These are phyloP conservation scores for Niveomyces coronatus DNA, from an alignment of 2,329 filamentous ascomycete species.

Conservation along the genomic window DNA sequence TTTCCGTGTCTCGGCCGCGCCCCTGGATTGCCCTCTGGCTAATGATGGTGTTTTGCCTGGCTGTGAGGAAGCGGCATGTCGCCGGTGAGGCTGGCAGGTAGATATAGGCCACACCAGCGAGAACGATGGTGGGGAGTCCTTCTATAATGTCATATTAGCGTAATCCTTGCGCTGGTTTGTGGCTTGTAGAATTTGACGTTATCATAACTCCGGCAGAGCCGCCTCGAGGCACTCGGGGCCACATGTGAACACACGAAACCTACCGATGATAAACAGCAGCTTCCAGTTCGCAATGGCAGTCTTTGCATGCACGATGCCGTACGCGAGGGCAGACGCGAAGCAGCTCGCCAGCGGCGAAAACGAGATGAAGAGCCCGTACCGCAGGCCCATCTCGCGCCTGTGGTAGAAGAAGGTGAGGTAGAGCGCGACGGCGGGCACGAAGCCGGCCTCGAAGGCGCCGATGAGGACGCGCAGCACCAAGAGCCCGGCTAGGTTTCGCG, in stretches of 20 bases:
- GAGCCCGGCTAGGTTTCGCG: slow-evolving; percentile 9
- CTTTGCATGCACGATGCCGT: slow-evolving; percentile 50
- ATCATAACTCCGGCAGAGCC: too few relatives aligned
- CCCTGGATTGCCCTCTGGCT: slow-evolving; percentile 38
- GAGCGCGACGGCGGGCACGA: slow-evolving; percentile 30
- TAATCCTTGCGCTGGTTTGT: too few relatives aligned
- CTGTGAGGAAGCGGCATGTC: slow-evolving; percentile 42
- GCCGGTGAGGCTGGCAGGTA: slow-evolving; percentile 42
- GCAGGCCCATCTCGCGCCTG: slow-evolving; percentile 53
- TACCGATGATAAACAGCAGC: slow-evolving; percentile 49
- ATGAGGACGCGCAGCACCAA: slow-evolving; percentile 8
- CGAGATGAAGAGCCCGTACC: slow-evolving; percentile 62
- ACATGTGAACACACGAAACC: too few relatives aligned
- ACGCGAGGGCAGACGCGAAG: slow-evolving; percentile 56
- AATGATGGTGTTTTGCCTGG: slow-evolving; percentile 48
- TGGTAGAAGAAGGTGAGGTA: slow-evolving; percentile 38
- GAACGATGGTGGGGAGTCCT: slow-evolving; percentile 47
- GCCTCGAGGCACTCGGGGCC: too few relatives aligned
- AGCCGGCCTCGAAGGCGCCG: slow-evolving; percentile 34
- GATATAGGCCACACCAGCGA: slow-evolving; percentile 45
- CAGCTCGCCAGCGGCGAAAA: slow-evolving; percentile 56
- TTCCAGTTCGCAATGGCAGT: slow-evolving; percentile 52
- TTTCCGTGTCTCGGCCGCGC: slow-evolving; percentile 34
- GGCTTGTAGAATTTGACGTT: too few relatives aligned
- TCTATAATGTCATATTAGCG: too few relatives aligned